Evolutionary conservation across 1,284 basidiomycete species (phyloP), one percentile per base, ranked within the genome.

Genomic region (Heterobasidion occidentale): DNA sequence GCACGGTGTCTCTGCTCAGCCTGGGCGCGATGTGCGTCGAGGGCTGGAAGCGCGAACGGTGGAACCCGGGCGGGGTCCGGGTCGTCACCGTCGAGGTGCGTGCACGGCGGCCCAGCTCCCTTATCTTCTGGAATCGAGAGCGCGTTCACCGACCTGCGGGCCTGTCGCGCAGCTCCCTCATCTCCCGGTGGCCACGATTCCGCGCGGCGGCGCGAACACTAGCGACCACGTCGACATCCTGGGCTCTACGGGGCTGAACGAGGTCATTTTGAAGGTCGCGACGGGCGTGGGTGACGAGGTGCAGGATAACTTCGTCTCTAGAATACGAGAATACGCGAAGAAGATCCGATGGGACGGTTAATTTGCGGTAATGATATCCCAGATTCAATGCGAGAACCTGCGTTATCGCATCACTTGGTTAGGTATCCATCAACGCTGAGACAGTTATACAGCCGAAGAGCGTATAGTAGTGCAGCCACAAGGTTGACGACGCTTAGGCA

Each of bases 21-120:
- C 76, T 98, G 42, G 96, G 95, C 8, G 86, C 91, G 7, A 98
- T 99, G 94, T 98, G 96, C 66, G 86, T 88, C 7, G 90, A 92
- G 65, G 96, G 94, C 3, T 98, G 96, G 96, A 93, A 94, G 70
- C 78, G 86, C 56, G 79, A 80, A 60, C 78, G 86, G 53, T 99
- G 94, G 90, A 99, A 99, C 70, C 97, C 97, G 1, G 89, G 86
- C n/a, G 83, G 89, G 15, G 92, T 95, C 64, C 77, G 84, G 63
- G 77, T 98, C 38, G 81, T 88, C 15, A 97, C 94, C 3, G 86
- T 95, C 61, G 95, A 98, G 78, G 84, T 88, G 60, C 61, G 76
- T 63, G 6, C 27, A 35, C 15, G 9, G 1, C 33, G 19, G 33
- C 33, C 1, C 17, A 20, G 7, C 48, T 54, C 15, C 27, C 36